Conservation (phyloP, 805 yeast species). For the Nakazawaea pomicola region DNA sequence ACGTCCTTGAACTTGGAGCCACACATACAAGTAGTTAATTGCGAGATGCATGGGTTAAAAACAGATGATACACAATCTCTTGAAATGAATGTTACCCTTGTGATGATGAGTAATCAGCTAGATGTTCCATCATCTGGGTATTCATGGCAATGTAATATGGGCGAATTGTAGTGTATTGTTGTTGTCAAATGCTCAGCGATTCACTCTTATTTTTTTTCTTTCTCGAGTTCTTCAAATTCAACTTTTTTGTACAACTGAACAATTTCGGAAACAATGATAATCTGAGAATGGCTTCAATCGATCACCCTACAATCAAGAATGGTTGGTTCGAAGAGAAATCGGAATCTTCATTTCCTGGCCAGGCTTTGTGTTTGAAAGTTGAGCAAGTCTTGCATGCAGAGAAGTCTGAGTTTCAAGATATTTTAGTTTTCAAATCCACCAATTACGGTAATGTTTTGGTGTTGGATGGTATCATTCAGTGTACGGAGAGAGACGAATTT, state of each 20-base stretch:
- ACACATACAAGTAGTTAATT: too few species aligned
- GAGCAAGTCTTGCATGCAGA: constrained; percentile 61
- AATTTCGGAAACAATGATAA: background rate
- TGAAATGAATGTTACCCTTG: too few species aligned
- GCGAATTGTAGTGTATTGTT: too few species aligned
- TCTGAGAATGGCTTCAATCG: constrained; percentile 12
- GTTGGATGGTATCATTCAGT: constrained; percentile 85
- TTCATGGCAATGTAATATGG: too few species aligned
- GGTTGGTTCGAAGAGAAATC: constrained; percentile 83
- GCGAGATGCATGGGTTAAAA: too few species aligned
- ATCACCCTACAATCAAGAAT: constrained; percentile 34
- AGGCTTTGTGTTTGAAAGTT: constrained; percentile 67
- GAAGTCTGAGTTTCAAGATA: constrained; percentile 73
- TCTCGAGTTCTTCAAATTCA: background rate
- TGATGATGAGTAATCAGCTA: too few species aligned
- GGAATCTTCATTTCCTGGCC: constrained; percentile 80
- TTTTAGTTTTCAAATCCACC: constrained; percentile 69
- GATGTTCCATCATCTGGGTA: too few species aligned
- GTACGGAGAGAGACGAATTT: constrained; percentile 89
- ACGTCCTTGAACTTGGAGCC: too few species aligned
- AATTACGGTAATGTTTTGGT: constrained; percentile 85
- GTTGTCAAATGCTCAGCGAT: background rate
- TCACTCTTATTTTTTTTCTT: background rate
- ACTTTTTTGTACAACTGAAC: background rate
- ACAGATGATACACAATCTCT: too few species aligned